Evolutionary conservation across 257 asterid species (phyloP).

Genomic region (Scutellaria galericulata): DNA sequence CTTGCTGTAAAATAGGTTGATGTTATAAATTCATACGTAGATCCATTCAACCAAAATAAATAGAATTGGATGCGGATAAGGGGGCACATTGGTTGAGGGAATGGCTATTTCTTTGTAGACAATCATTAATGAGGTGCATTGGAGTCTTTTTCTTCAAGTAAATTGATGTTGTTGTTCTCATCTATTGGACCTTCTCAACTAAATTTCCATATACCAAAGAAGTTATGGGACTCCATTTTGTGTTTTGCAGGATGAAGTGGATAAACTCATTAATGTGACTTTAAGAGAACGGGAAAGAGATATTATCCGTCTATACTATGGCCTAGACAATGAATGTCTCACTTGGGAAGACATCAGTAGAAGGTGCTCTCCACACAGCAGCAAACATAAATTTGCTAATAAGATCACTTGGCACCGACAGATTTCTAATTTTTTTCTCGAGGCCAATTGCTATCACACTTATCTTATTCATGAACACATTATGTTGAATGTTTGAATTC

Average conservation of each 20-base stretch:
- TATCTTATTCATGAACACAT: too few species aligned
- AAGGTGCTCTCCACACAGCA: slow-evolving; percentile 49
- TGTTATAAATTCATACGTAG: too few species aligned
- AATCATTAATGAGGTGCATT: too few species aligned
- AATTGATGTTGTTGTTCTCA: not conserved
- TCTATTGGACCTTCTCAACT: not conserved
- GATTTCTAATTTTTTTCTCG: too few species aligned
- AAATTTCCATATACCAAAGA: not conserved
- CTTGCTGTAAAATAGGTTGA: too few species aligned
- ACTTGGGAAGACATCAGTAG: slow-evolving; percentile 98
- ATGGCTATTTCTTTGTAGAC: too few species aligned
- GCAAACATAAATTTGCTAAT: not conserved
- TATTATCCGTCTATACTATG: slow-evolving; percentile 84
- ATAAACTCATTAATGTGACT: slow-evolving; percentile 64
- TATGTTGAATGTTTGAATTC: not conserved
- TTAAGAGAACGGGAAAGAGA: slow-evolving; percentile 80
- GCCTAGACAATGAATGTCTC: slow-evolving; percentile 82
- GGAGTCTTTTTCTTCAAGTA: not conserved
- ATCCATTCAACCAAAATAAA: too few species aligned
- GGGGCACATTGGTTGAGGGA: too few species aligned
- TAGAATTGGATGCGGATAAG: too few species aligned
- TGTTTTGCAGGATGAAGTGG: slow-evolving; percentile 79
- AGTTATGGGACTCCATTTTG: slow-evolving; percentile 7
- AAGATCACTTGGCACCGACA: too few species aligned
- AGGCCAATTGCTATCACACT: too few species aligned